Evolutionary conservation across 2,329 filamentous ascomycete species (phyloP).

Genomic region (Dactylonectria macrodidyma): DNA sequence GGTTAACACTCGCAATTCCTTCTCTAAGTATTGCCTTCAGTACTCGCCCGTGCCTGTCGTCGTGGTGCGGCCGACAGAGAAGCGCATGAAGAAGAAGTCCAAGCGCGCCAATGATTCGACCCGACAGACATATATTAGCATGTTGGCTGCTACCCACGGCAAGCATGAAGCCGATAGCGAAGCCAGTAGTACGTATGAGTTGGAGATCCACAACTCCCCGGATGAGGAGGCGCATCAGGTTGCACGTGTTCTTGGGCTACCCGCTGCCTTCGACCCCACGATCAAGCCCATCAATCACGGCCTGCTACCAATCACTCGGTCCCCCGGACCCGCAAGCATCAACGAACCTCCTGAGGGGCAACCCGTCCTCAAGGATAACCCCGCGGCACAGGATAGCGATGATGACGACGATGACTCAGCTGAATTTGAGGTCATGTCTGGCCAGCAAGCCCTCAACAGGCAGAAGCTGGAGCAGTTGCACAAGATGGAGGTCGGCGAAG

Average conservation of each 20-base stretch:
- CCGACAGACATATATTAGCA: constrained; percentile 82
- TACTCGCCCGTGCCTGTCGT: constrained; percentile 95
- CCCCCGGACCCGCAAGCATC: constrained; percentile 36
- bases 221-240: constrained; percentile 77
- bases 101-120: constrained; percentile 85
- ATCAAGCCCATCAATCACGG: constrained; percentile 67
- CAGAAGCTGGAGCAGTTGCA: constrained; percentile 67
- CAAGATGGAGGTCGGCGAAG: constrained; percentile 73
- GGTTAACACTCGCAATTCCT: constrained; percentile 83
- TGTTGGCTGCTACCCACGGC: constrained; percentile 76
- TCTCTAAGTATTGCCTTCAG: constrained; percentile 95
- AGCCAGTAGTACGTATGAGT: constrained; percentile 66
- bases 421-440: constrained; percentile 63
- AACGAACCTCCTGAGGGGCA: constrained; percentile 40
- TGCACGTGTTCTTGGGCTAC: constrained; percentile 73
- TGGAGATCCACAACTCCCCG: constrained; percentile 68
- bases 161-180: constrained; percentile 72
- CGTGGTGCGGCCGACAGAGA: constrained; percentile 88
- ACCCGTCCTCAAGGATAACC: constrained; percentile 43
- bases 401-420: constrained; percentile 57
- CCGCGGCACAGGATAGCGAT: constrained; percentile 58
- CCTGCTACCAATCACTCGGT: constrained; percentile 28
- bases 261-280: constrained; percentile 74
- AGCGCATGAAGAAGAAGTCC: constrained; percentile 89
- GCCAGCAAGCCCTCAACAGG: constrained; percentile 60